phyloP scores from a whole-genome alignment of 768 basidiomycete species.

The Amanita thiersii region DNA sequence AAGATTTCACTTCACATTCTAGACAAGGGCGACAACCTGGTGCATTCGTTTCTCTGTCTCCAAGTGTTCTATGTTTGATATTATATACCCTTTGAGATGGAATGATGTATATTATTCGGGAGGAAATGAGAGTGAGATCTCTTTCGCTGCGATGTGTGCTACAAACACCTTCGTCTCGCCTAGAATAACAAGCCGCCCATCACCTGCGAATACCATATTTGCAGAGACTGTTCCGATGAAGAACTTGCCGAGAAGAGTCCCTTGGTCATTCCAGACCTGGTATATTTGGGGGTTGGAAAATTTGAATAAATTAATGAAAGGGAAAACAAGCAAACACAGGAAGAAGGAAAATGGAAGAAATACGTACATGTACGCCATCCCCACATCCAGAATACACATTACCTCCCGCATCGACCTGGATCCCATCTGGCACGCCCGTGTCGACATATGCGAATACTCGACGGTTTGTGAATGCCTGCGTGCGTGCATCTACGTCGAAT shows the following conservation, averaged over 20 bases:
- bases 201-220: conserved; percentile 38
- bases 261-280: conserved; percentile 48
- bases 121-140: conserved; percentile 11
- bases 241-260: conserved; percentile 58
- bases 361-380: conserved; percentile 65
- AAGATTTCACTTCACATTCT: no score
- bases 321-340: conserved; percentile 24
- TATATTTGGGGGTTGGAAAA: conserved; percentile 16
- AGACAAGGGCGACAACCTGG: no score
- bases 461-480: conserved; percentile 48
- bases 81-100: conserved; percentile 1
- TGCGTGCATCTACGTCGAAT: conserved; percentile 54
- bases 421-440: conserved; percentile 58
- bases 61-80: no score
- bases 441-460: conserved; percentile 63
- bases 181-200: conserved; percentile 34
- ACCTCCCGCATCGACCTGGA: conserved; percentile 54
- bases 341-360: no score
- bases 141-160: conserved; percentile 34
- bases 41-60: no score
- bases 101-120: conserved; percentile 6
- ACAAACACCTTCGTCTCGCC: conserved; percentile 41
- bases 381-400: conserved; percentile 64
- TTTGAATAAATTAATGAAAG: not conserved
- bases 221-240: conserved; percentile 39